Evolutionary conservation across 345 rosid species (phyloP).

Genomic region (Mallotus nudiflorus): DNA sequence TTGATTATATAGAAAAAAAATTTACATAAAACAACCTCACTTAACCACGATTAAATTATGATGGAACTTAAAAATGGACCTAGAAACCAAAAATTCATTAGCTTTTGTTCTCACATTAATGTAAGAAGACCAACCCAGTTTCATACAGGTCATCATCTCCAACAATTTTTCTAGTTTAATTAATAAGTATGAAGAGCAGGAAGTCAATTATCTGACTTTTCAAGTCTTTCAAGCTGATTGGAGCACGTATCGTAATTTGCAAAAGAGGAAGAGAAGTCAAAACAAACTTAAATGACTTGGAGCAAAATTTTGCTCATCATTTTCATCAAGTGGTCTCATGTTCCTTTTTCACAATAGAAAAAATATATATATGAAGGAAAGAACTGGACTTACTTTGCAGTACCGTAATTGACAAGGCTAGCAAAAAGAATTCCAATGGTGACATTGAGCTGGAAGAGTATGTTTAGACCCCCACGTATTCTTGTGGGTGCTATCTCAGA

Average conservation of each 20-base stretch:
- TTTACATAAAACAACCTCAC: too few relatives aligned
- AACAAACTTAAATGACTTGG: not conserved
- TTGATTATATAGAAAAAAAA: too few relatives aligned
- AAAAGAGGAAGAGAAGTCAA: not conserved
- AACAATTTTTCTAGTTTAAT: not conserved
- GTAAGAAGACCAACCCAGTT: not conserved
- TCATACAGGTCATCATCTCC: not conserved
- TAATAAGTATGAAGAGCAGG: not conserved
- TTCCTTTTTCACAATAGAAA: not conserved
- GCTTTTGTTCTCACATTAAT: not conserved
- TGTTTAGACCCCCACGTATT: conserved; percentile 90
- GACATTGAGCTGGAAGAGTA: conserved; percentile 88
- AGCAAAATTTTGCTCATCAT: not conserved
- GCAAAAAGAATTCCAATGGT: conserved; percentile 96
- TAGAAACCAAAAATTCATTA: not conserved
- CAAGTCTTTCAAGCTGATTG: not conserved
- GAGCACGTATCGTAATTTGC: too few relatives aligned
- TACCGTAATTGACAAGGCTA: conserved; percentile 86
- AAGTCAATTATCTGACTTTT: not conserved
- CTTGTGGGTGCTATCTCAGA: conserved; percentile 97
- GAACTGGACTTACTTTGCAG: conserved; percentile 61
- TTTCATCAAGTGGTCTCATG: not conserved
- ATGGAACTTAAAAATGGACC: too few relatives aligned
- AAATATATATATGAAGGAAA: not conserved
- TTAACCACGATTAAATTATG: too few relatives aligned